Percentiles rank a stretch among this genome's conserved stretches.
phyloP scores from a whole-genome alignment of 2,329 filamentous ascomycete species.

The Sporothrix pseudoabietina region DNA sequence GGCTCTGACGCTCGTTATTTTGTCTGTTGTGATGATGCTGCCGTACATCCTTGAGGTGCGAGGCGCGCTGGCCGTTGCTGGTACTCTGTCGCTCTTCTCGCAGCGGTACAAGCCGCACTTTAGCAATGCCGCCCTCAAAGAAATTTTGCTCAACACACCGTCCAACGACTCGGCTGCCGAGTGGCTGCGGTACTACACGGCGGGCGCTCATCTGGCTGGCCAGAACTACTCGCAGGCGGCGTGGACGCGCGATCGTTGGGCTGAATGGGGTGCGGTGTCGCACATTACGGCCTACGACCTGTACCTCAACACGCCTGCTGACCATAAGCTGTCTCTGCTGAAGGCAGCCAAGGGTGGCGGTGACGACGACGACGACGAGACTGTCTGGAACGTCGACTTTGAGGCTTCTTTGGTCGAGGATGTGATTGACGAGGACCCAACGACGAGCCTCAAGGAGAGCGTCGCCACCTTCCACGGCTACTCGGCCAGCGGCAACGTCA shows the following conservation, averaged over 20 bases:
- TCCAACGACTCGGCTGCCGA: conserved; percentile 60
- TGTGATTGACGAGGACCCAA: conserved; percentile 78
- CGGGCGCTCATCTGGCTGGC: conserved; percentile 74
- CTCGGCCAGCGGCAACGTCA: conserved; percentile 89
- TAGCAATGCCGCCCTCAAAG: conserved; percentile 49
- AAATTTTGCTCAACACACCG: conserved; percentile 61
- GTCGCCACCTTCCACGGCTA: conserved; percentile 95
- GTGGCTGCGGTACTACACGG: conserved; percentile 78
- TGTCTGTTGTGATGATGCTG: conserved; percentile 24
- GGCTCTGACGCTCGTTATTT: conserved; percentile 20
- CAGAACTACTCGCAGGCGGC: conserved; percentile 72
- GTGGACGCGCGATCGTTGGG: conserved; percentile 76
- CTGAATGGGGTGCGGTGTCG: conserved; percentile 67
- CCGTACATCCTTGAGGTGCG: conserved; percentile 19
- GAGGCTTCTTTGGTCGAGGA: conserved; percentile 84
- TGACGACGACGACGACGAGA: neutral
- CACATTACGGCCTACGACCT: conserved; percentile 71
- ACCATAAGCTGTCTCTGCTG: conserved; percentile 69
- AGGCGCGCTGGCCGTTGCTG: neutral
- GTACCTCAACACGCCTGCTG: conserved; percentile 76
- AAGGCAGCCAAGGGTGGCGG: conserved; percentile 46
- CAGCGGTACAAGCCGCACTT: conserved; percentile 36
- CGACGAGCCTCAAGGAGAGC: conserved; percentile 68
- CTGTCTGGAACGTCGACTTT: conserved; percentile 65
- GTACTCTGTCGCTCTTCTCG: conserved; percentile 27